A percentile compares a stretch with the other conserved stretches of the same genome.
Conservation (phyloP, 2,329 filamentous ascomycete genomes). For the Fusarium musae region DNA sequence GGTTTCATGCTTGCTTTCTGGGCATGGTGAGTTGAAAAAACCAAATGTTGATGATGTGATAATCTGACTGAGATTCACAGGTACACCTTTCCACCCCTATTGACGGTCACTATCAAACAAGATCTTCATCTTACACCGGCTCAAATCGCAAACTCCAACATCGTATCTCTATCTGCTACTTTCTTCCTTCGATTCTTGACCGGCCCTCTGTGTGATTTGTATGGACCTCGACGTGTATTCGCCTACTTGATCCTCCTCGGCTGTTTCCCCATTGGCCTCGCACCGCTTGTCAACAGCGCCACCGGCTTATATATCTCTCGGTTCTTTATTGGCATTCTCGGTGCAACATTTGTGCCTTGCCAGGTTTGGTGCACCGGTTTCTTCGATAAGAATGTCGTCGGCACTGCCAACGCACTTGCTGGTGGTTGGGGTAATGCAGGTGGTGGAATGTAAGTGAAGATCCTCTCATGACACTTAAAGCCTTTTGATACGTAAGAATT, state of each 20-base stretch:
- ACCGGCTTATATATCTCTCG: slow-evolving; percentile 75
- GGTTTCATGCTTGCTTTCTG: slow-evolving; percentile 90
- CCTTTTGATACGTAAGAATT: background rate
- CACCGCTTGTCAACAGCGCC: slow-evolving; percentile 75
- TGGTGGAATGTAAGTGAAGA: slow-evolving; percentile 71
- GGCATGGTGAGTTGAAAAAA: slow-evolving; percentile 68
- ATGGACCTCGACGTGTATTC: slow-evolving; percentile 84
- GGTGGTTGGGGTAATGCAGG: slow-evolving; percentile 89
- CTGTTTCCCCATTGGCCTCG: slow-evolving; percentile 82
- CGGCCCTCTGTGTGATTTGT: slow-evolving; percentile 86
- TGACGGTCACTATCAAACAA: slow-evolving; percentile 80
- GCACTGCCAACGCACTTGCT: slow-evolving; percentile 86
- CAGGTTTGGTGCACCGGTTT: slow-evolving; percentile 94
- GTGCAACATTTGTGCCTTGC: slow-evolving; percentile 83
- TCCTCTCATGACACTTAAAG: background rate
- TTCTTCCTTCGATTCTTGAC: slow-evolving; percentile 81
- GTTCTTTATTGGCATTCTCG: slow-evolving; percentile 85
- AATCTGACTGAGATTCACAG: slow-evolving; percentile 36
- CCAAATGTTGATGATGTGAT: background rate
- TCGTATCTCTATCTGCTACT: slow-evolving; percentile 77
- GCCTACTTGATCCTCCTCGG: slow-evolving; percentile 81
- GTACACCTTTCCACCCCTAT: slow-evolving; percentile 87
- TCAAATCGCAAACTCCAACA: slow-evolving; percentile 90
- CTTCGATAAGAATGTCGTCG: slow-evolving; percentile 92
- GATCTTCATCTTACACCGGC: slow-evolving; percentile 77